Evolutionary conservation across 2,329 filamentous ascomycete genomes (phyloP), one percentile per base, ranked within the genome.

Genomic region (Curvularia hawaiiensis): DNA sequence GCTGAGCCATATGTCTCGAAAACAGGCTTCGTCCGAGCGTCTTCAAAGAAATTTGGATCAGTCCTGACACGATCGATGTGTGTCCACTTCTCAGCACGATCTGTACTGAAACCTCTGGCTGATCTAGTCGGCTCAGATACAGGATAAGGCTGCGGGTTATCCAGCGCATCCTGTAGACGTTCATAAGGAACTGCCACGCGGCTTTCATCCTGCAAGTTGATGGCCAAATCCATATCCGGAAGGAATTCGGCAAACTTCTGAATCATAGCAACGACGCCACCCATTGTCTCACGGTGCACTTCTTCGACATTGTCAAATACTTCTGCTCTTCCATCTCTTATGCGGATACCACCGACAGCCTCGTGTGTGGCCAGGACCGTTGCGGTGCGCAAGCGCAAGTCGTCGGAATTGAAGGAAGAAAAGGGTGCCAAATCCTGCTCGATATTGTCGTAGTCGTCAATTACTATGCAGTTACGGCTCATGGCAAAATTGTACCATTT

Each of bases 161-260:
- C 59, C 7, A 68, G 59, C 6, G 71, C 70, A 22, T 72, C 62
- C 39, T 70, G 67, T 14, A 71, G 50, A 31, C 67, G 66, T 31
- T 71, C 60, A 51, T 72, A 83, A 0, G 84, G 84, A 2, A 86
- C 79, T 28, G 82, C 81, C 11, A 87, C 81, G 11, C 85, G 80
- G 46, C 80, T 80, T 64, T 87, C 84, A 60, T 87, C 84, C 58
- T 87, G 85, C n/a, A 87, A 67, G 59, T 88, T 88, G 73, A 88
- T 83, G 0, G 82, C 84, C 38, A 88, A 70, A 64, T 87, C 85
- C 85, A 88, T 88, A 58, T 88, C 85, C 0, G 85, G 85, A 30
- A 88, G 77, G 62, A 80, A 78, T 54, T 83, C 68, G 1, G 79
- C 77, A 62, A 87, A 71, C 9, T 70, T 65, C 33, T 68, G 76